These are phyloP conservation scores for Crithidia brevicula DNA, from an alignment of 208 protist genomes.

Conservation along the genomic window DNA sequence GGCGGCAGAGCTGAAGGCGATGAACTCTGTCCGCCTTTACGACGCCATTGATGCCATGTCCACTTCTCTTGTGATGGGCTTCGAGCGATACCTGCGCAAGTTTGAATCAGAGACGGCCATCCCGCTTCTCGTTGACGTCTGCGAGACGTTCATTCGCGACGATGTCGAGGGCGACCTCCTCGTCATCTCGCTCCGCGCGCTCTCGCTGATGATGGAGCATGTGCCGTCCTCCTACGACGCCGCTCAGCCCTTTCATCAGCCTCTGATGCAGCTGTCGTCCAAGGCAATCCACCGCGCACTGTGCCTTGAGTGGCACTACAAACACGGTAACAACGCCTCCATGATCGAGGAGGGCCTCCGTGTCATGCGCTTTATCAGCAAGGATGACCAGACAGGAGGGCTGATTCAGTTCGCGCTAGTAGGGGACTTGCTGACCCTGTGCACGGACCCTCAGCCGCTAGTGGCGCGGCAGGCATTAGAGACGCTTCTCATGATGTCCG, in stretches of 20 bases:
- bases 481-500: slow-evolving; percentile 64
- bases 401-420: slow-evolving; percentile 62
- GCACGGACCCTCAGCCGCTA: slow-evolving; percentile 56
- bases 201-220: slow-evolving; percentile 86
- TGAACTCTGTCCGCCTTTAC: slow-evolving; percentile 47
- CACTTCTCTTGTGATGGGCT: slow-evolving; percentile 84
- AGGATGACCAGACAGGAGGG: slow-evolving; percentile 69
- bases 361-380: slow-evolving; percentile 79
- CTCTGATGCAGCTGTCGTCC: slow-evolving; percentile 50
- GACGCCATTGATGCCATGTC: slow-evolving; percentile 59
- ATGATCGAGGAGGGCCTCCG: slow-evolving; percentile 82
- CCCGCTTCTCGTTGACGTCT: slow-evolving; percentile 54
- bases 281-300: slow-evolving; percentile 59
- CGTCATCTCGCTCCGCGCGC: slow-evolving; percentile 65
- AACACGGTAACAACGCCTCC: slow-evolving; percentile 45
- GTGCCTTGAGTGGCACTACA: slow-evolving; percentile 57
- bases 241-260: slow-evolving; percentile 49
- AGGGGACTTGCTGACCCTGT: slow-evolving; percentile 74
- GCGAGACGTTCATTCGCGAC: slow-evolving; percentile 39
- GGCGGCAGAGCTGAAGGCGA: slow-evolving; percentile 34
- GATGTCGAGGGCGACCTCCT: slow-evolving; percentile 58
- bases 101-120: slow-evolving; percentile 70
- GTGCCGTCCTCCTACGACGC: slow-evolving; percentile 76
- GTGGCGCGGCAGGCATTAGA: slow-evolving; percentile 78
- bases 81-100: slow-evolving; percentile 75